Evolutionary conservation across 805 yeast species (phyloP).

Genomic region (Barnettozyma sucrosica): DNA sequence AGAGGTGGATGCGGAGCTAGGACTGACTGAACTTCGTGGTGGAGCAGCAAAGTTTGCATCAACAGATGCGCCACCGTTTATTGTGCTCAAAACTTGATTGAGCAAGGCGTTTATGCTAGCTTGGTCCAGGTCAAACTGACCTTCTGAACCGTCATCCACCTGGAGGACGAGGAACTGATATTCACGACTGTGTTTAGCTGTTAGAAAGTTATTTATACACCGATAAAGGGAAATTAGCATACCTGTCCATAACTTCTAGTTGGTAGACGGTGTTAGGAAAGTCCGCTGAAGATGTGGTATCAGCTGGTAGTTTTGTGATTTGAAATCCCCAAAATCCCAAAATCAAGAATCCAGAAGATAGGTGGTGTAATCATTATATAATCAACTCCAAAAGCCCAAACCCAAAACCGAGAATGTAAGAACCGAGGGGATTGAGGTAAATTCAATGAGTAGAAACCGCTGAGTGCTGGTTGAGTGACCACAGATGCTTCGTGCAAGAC

Average conservation of each 20-base stretch:
- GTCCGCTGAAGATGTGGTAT: not conserved
- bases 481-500: not conserved
- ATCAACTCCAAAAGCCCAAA: not conserved
- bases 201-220: not conserved
- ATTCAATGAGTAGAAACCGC: no score
- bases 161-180: not conserved
- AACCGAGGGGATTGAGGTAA: no score
- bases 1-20: not conserved
- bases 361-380: not conserved
- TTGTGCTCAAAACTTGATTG: not conserved
- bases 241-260: not conserved
- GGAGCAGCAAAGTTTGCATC: not conserved
- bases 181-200: not conserved
- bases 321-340: not conserved
- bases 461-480: not conserved
- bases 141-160: not conserved
- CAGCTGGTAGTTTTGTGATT: not conserved
- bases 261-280: not conserved
- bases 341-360: no score
- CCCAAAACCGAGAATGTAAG: no score
- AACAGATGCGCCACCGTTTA: not conserved
- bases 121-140: not conserved
- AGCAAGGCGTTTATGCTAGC: slow-evolving; percentile 1
- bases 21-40: not conserved
- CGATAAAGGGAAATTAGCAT: not conserved